Evolutionary conservation across 495 filamentous ascomycete species (phyloP), one percentile per base, ranked within the genome.

Genomic region (Penicillium fimorum): DNA sequence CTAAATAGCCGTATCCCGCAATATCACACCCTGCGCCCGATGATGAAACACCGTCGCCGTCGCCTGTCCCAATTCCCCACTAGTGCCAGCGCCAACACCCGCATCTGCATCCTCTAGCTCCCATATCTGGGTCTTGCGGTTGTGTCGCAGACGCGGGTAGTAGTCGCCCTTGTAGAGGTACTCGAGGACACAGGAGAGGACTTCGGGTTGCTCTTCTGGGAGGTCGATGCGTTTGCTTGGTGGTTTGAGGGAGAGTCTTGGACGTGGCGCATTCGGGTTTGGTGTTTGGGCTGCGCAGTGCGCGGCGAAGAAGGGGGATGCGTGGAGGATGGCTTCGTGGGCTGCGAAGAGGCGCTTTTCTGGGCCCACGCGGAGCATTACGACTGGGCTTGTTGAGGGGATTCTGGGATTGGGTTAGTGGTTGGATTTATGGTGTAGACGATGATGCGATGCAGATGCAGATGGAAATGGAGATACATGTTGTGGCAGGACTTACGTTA

Each of bases 151-250:
- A 17, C 86, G 83, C 1, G 89, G 92, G 55, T 87, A 92, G 72
- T 97, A 97, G 69, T 96, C 92, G 60, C 89, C 91, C 79, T 92
- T 92, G 82, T 97, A 96, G 56, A 96, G 85, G 64, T 88, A 96
- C 68, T 96, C 92, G 47, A 97, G 84, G 17, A 97, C 79, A 18
- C 87, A 91, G 27, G 91, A 94, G 79, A 97, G 89, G 64, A 94
- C 85, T 67, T 95, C 91, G 15, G 92, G 89, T 63, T 91, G 83
- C 71, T 96, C 92, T 53, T 91, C 83, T 5, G 92, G 89, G 25
- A 97, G 84, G 50, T 86, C 76, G 62, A 96, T 84, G 57, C 84
- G 83, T 72, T 89, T 91, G 63, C 79, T 78, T 38, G 61, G 60
- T 4, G 48, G 48, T 6, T 63, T 59, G 49, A 62, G 50, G 22